These are phyloP conservation scores for Dalbergia cochinchinensis DNA, from an alignment of 306 rosid species.

Conservation along the genomic window DNA sequence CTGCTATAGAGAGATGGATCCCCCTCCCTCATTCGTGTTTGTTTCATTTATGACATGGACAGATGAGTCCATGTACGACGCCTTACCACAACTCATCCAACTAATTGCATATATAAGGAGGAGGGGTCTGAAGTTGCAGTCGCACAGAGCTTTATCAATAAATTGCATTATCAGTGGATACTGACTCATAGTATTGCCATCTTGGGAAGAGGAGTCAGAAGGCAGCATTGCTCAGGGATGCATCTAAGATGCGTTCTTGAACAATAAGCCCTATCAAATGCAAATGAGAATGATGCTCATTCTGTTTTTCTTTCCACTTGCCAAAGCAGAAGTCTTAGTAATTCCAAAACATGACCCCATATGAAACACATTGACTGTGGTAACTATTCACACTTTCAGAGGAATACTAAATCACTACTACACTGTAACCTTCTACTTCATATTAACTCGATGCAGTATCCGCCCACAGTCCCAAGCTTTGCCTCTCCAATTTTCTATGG, in stretches of 20 bases:
- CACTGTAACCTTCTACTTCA: constrained; percentile 52
- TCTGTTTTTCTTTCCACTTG: background rate
- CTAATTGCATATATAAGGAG: no score
- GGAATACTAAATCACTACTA: background rate
- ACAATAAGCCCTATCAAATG: constrained; percentile 8
- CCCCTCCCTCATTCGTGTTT: no score
- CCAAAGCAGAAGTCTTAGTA: constrained; percentile 9
- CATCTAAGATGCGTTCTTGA: background rate
- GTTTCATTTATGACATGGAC: no score
- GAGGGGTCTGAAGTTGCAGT: no score
- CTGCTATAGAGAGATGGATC: no score
- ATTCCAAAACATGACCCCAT: constrained; percentile 9
- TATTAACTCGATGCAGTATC: constrained; percentile 71
- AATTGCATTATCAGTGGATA: no score
- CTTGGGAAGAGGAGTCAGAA: no score
- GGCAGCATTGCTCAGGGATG: no score
- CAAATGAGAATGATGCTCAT: background rate
- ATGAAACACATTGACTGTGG: background rate
- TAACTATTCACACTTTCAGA: constrained; percentile 19
- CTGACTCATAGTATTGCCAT: no score
- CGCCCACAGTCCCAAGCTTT: constrained; percentile 78
- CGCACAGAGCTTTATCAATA: no score
- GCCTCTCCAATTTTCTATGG: constrained; percentile 68
- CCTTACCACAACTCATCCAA: no score
- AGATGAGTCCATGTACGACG: no score